Evolutionary conservation across 2,329 filamentous ascomycete genomes (phyloP).

Genomic region (Colletotrichum sublineola): DNA sequence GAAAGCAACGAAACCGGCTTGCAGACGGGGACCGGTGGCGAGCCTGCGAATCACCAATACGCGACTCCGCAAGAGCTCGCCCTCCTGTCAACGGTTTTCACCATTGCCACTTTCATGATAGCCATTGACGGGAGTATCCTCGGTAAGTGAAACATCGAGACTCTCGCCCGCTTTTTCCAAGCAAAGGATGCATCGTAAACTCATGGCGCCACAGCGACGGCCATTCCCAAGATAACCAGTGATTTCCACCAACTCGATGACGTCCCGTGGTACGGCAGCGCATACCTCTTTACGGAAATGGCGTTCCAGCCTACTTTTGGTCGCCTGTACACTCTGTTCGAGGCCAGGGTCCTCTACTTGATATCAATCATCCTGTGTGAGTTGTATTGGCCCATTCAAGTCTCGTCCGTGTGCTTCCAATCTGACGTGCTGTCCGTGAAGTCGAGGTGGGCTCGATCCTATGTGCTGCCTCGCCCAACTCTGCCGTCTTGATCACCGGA

Average conservation of each 20-base stretch:
- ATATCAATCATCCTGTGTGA: constrained; percentile 49
- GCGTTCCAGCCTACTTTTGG: constrained; percentile 8
- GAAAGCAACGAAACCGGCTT: neutral
- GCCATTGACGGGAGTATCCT: constrained; percentile 14
- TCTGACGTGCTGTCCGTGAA: neutral
- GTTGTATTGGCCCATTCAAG: neutral
- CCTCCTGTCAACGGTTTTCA: neutral
- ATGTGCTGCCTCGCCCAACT: constrained; percentile 2
- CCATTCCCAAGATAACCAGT: constrained; percentile 63
- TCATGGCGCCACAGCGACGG: constrained; percentile 40
- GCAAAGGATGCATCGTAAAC: too few species aligned
- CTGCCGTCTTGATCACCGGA: neutral
- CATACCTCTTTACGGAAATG: constrained; percentile 52
- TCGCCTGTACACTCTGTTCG: constrained; percentile 16
- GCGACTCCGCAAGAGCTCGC: neutral
- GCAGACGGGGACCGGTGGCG: neutral
- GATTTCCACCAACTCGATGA: constrained; percentile 64
- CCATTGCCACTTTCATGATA: constrained; percentile 17
- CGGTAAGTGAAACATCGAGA: neutral
- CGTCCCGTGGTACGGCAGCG: constrained; percentile 68
- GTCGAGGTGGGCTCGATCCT: neutral
- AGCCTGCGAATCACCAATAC: constrained; percentile 1
- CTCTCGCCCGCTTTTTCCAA: too few species aligned
- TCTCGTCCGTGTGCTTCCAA: too few species aligned
- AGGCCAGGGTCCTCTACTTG: constrained; percentile 47